Evolutionary conservation across 495 filamentous ascomycete species (phyloP).

Genomic region (Aspergillus avenaceus): DNA sequence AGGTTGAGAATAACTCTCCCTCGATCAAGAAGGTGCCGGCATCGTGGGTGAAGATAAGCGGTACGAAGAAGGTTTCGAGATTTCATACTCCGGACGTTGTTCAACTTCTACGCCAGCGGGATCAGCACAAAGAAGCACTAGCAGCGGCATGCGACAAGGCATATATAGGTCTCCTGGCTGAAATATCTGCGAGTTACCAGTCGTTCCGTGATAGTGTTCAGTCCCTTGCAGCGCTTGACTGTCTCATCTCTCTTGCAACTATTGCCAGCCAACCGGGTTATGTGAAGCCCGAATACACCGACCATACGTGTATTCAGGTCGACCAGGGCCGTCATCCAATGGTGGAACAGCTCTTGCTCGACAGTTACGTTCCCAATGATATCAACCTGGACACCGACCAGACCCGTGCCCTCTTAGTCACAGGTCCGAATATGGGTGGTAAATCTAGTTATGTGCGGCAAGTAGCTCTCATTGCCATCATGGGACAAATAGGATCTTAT

Average conservation of each 20-base stretch:
- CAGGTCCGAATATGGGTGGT: constrained; percentile 98
- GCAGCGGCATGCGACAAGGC: constrained; percentile 91
- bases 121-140: constrained; percentile 91
- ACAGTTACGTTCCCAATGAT: constrained; percentile 89
- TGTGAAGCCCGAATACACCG: constrained; percentile 75
- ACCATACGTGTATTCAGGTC: constrained; percentile 67
- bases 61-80: constrained; percentile 86
- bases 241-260: constrained; percentile 77
- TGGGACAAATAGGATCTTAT: constrained; percentile 93
- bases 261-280: constrained; percentile 87
- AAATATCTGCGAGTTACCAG: constrained; percentile 80
- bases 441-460: constrained; percentile 94
- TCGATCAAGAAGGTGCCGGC: constrained; percentile 82
- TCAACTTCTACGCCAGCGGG: constrained; percentile 75
- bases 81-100: constrained; percentile 94
- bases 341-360: constrained; percentile 85
- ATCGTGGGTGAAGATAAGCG: constrained; percentile 89
- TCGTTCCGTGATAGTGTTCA: constrained; percentile 82
- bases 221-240: constrained; percentile 84
- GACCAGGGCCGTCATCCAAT: constrained; percentile 85
- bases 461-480: constrained; percentile 84
- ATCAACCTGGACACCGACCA: constrained; percentile 59
- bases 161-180: constrained; percentile 61
- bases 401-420: constrained; percentile 79
- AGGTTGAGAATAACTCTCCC: constrained; percentile 68